phyloP scores from a whole-genome alignment of 202 grass and related monocot species.

The Dendrocalamus latiflorus region DNA sequence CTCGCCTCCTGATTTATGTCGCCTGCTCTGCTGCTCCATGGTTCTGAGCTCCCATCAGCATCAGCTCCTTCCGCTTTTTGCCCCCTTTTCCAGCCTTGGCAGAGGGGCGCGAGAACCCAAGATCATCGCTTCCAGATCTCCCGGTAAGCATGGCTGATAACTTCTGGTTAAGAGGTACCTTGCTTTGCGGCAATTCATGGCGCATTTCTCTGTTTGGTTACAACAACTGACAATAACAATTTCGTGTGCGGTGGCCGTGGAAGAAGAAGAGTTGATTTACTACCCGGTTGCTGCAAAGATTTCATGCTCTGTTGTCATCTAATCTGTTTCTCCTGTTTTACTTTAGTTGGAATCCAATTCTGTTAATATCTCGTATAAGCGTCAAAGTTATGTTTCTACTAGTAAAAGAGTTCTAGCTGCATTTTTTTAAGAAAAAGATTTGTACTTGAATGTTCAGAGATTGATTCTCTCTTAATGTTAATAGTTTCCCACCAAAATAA shows the following conservation, averaged over 20 bases:
- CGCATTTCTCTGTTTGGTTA: background rate
- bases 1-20: slow-evolving; percentile 42
- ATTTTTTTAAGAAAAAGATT: background rate
- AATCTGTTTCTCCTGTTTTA: background rate
- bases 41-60: slow-evolving; percentile 34
- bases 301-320: background rate
- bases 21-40: slow-evolving; percentile 36
- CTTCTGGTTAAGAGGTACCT: too few species aligned
- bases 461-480: background rate
- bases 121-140: slow-evolving; percentile 30
- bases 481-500: background rate
- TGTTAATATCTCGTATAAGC: background rate
- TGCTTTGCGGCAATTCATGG: too few species aligned
- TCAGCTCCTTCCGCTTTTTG: background rate
- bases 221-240: background rate
- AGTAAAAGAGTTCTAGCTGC: too few species aligned
- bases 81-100: slow-evolving; percentile 25
- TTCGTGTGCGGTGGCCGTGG: background rate
- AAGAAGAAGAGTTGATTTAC: background rate
- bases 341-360: background rate
- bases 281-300: background rate
- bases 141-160: background rate
- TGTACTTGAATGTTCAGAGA: background rate
- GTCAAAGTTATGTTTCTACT: too few species aligned
- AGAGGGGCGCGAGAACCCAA: slow-evolving; percentile 25